Conservation (phyloP, 495 filamentous ascomycete species). For the Penicillium roqueforti region DNA sequence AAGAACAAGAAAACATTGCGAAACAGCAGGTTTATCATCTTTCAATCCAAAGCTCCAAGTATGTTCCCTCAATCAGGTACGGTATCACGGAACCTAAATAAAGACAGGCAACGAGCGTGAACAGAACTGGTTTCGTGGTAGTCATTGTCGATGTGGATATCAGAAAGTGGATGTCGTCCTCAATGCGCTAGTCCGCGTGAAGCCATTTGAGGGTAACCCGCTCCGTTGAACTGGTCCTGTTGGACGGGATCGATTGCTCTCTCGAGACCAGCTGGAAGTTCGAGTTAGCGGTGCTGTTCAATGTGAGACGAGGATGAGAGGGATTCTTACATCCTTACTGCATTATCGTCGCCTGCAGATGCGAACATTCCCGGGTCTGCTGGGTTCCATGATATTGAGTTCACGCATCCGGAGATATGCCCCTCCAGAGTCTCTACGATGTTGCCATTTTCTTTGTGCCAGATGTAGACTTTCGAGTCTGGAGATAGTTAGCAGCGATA, state of each 20-base stretch:
- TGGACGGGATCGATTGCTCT: slow-evolving; percentile 24
- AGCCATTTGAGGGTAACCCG: slow-evolving; percentile 30
- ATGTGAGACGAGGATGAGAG: neutral
- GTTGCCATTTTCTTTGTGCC: slow-evolving; percentile 77
- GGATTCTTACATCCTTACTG: slow-evolving; percentile 73
- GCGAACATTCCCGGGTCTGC: slow-evolving; percentile 80
- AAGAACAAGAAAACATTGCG: slow-evolving; percentile 5
- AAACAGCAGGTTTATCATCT: slow-evolving; percentile 17
- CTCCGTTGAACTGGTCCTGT: slow-evolving; percentile 22
- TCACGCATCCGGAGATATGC: slow-evolving; percentile 72
- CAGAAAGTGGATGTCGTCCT: slow-evolving; percentile 39
- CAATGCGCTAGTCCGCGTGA: slow-evolving; percentile 41
- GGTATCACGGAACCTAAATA: slow-evolving; percentile 5
- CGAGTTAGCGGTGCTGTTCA: slow-evolving; percentile 18
- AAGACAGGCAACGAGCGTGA: slow-evolving; percentile 1
- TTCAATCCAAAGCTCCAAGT: slow-evolving; percentile 20
- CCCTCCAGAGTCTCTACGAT: slow-evolving; percentile 72
- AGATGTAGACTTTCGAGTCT: slow-evolving; percentile 82
- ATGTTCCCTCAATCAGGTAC: slow-evolving; percentile 12
- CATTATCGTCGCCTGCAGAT: slow-evolving; percentile 81
- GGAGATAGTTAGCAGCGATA: slow-evolving; percentile 13
- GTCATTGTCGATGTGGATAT: neutral
- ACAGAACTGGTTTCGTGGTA: neutral
- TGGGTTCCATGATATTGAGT: slow-evolving; percentile 91
- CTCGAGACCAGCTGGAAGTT: slow-evolving; percentile 38